These are phyloP conservation scores for Apiospora pterosperma DNA, from an alignment of 2,329 filamentous ascomycete species.

Conservation along the genomic window DNA sequence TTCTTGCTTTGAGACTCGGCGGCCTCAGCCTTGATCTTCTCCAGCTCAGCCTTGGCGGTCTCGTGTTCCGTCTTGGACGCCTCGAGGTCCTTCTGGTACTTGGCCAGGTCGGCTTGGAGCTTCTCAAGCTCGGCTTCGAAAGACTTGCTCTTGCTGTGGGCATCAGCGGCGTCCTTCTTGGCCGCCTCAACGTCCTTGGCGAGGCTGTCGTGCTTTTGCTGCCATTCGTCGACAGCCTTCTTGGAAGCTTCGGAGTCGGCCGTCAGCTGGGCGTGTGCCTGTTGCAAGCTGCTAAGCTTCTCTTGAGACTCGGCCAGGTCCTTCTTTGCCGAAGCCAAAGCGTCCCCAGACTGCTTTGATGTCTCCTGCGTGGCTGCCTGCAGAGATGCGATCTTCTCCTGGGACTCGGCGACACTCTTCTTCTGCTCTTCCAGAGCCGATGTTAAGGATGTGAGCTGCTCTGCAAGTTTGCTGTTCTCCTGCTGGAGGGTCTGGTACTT, in stretches of 20 bases:
- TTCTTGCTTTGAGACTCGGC: constrained; percentile 20
- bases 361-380: not conserved
- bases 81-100: constrained; percentile 20
- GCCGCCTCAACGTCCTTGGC: constrained; percentile 19
- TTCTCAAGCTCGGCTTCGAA: constrained; percentile 20
- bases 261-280: constrained; percentile 15
- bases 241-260: constrained; percentile 27
- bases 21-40: constrained; percentile 12
- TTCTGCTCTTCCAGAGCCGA: constrained; percentile 1
- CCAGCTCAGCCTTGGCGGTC: constrained; percentile 17
- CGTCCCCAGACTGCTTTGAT: not conserved
- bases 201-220: constrained; percentile 18
- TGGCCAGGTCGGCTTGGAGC: constrained; percentile 23
- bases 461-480: constrained; percentile 18
- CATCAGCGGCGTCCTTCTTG: constrained; percentile 16
- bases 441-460: constrained; percentile 25
- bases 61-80: constrained; percentile 18
- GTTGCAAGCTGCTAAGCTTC: constrained; percentile 22
- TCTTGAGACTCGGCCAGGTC: constrained; percentile 30
- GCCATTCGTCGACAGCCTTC: constrained; percentile 24
- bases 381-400: constrained; percentile 1
- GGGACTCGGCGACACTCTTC: constrained; percentile 1
- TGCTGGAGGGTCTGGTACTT: constrained; percentile 19
- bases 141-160: constrained; percentile 15
- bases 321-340: constrained; percentile 25